Evolutionary conservation across 768 basidiomycete species (phyloP), one percentile per base, ranked within the genome.

Genomic region (Rhizopogon rudus): DNA sequence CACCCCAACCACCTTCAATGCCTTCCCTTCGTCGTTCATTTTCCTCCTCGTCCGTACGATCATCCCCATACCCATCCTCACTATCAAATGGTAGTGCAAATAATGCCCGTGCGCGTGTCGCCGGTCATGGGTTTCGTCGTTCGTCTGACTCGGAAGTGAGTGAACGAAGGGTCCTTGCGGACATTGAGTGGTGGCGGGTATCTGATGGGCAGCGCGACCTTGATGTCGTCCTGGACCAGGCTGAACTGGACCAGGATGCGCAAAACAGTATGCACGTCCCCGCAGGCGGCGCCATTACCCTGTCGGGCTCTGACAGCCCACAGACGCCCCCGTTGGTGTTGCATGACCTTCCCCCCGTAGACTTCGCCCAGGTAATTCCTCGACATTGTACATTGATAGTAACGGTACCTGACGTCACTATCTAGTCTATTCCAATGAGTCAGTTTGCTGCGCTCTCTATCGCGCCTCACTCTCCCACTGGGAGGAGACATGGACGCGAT

Each of bases 111-210:
- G 72, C 65, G 14, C 69, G 81, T 41, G 71, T 80, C 55, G 57
- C 57, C 33, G 61, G 59, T 48, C 68, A 65, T 35, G 66, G 65
- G 52, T 69, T 72, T 7, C 80, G 86, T 65, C 83, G 88, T 57
- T 80, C 86, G 12, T 83, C 84, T 20, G 86, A 81, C 57, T 87
- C 88, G 61, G 84, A 87, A 65, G 81, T 80, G 37, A 69, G 67
- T 61, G 75, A 69, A 60, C 79, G 90, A 66, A 79, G 88, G 61
- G 87, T 92, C 62, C 78, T 92, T 57, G 89, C 87, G 35, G 90
- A 92, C 75, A 86, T 92, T 65, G 89, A 91, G 68, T 92, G 90
- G 89, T 91, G 89, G 89, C 81, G 77, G 63, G 88, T 91, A 61
- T 74, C 80, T 59, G 87, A 84, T 57, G 84, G 86, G 59, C 88